Conservation (phyloP, 305 asterid species). For the Fraxinus dipetala region DNA sequence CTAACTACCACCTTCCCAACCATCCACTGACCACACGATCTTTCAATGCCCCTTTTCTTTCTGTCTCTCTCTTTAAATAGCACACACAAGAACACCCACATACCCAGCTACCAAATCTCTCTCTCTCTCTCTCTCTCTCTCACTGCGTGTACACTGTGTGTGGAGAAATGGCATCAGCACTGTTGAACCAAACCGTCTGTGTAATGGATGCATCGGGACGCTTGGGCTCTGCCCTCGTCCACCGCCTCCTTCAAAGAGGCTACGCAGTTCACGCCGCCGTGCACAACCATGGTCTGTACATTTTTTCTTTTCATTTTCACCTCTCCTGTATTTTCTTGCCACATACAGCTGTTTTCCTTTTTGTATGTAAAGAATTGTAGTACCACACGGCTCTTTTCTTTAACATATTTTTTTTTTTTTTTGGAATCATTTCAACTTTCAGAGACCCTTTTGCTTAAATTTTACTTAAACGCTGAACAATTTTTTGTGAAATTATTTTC, state of each 20-base stretch:
- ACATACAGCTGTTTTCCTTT: neutral
- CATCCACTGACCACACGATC: constrained; percentile 48
- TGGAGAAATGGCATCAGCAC: constrained; percentile 35
- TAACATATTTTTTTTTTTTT: no score
- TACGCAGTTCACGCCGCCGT: constrained; percentile 86
- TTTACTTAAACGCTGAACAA: neutral
- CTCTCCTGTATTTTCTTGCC: neutral
- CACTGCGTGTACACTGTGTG: neutral
- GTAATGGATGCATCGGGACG: constrained; percentile 89
- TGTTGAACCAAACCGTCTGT: constrained; percentile 49
- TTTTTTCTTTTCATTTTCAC: neutral
- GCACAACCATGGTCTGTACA: constrained; percentile 45
- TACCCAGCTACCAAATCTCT: neutral
- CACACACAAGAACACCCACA: neutral
- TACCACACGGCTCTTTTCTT: neutral
- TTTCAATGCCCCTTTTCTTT: constrained; percentile 35
- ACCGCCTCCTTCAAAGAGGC: constrained; percentile 58
- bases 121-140: neutral
- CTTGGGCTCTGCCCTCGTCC: constrained; percentile 67
- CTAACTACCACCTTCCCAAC: constrained; percentile 58
- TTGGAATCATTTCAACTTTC: neutral
- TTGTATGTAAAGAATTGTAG: neutral
- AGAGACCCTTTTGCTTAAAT: neutral
- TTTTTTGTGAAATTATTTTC: neutral
- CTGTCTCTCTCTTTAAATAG: constrained; percentile 30